Evolutionary conservation across 2,329 filamentous ascomycete species (phyloP).

Genomic region (Plenodomus lindquistii): DNA sequence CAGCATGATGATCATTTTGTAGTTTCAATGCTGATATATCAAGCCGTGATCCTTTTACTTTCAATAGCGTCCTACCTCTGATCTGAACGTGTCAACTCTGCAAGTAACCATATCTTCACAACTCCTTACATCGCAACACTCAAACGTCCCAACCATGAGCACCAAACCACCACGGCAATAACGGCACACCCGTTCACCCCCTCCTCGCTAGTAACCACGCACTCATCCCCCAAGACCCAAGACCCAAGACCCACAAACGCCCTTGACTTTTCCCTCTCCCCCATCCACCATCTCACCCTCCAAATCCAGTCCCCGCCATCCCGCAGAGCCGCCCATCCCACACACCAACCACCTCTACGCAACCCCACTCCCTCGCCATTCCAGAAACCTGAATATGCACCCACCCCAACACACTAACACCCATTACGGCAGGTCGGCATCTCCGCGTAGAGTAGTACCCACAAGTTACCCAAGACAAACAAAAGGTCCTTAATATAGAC

Average conservation of each 20-base stretch:
- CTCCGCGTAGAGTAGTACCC: not conserved
- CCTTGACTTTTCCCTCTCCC: not conserved
- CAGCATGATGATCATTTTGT: not conserved
- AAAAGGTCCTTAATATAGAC: slow-evolving; percentile 18
- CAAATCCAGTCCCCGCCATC: slow-evolving; percentile 9
- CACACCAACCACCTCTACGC: slow-evolving; percentile 8
- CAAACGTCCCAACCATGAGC: not conserved
- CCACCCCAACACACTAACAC: not conserved
- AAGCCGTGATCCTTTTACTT: not conserved
- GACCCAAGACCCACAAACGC: slow-evolving; percentile 10
- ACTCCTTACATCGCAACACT: not conserved
- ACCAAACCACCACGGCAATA: not conserved
- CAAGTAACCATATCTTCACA: not conserved
- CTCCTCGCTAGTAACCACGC: slow-evolving; percentile 5
- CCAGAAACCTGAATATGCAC: not conserved
- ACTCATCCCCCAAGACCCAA: not conserved
- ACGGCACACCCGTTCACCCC: not conserved
- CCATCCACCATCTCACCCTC: not conserved
- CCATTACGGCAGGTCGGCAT: slow-evolving; percentile 2
- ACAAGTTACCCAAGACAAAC: not conserved
- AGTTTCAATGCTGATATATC: not conserved
- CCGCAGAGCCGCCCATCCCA: slow-evolving; percentile 38
- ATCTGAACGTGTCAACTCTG: not conserved
- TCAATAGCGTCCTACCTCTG: not conserved
- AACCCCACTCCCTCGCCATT: not conserved